Evolutionary conservation across 2,329 filamentous ascomycete species (phyloP), one percentile per base, ranked within the genome.

Genomic region (Zasmidium cellare): DNA sequence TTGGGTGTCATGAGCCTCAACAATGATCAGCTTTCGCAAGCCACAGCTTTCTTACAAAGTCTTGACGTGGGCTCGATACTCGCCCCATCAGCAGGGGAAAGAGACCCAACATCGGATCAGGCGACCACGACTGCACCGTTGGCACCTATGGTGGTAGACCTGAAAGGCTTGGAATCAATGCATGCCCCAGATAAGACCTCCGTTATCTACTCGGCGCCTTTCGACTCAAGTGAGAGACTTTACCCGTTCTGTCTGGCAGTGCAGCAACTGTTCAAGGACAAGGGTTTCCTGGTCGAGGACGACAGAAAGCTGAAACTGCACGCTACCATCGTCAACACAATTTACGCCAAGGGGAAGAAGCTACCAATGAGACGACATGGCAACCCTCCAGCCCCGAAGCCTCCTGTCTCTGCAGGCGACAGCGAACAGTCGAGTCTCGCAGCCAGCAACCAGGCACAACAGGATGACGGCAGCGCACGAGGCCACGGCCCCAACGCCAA

Each of bases 301-400:
- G 75, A 77, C 12, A 77, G 90, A 55, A 82, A 85, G 6, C 72
- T 97, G 61, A 81, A 90, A 19, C 75, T 97, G 52, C 93, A 97
- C 71, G 91, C 90, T 18, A 97, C 93, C 0, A 77, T 97, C 3
- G 76, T 94, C 51, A 96, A 97, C 72, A 96, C 92, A 0, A 84
- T 92, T 14, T 96, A 96, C 71, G 85, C 86, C 46, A 84, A 81
- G 69, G 73, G 73, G 3, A 70, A 65, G 51, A 68, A 58, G 35
- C 59, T 63, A 50, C 66, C 67, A 47, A 48, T 69, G 50, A 53
- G 58, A 19, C 49, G 48, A 28, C 16, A 3, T 41, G 35, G 35
- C 11, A 18, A 28, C 25, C 25, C 46, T 23, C 14, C 46, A 47
- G 20, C 46, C 22, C 9, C 11, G 9, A n/a, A 22, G n/a, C 14